Evolutionary conservation across 345 rosid species (phyloP).

Genomic region (Eucalyptus curtisii): DNA sequence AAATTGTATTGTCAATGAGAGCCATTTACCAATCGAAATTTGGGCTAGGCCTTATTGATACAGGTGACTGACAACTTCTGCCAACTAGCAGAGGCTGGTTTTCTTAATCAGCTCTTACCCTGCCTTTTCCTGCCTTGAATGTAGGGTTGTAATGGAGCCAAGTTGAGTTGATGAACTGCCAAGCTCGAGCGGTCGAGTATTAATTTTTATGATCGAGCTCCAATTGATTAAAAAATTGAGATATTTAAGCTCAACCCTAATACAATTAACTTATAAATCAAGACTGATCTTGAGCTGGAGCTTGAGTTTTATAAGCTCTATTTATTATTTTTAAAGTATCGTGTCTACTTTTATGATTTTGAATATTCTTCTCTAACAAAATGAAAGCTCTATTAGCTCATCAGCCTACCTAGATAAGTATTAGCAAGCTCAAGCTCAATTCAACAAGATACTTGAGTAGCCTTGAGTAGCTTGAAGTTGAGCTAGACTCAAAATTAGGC

Average conservation of each 20-base stretch:
- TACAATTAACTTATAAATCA: background rate
- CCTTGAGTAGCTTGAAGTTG: background rate
- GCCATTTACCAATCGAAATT: slow-evolving; percentile 89
- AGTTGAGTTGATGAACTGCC: background rate
- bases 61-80: slow-evolving; percentile 26
- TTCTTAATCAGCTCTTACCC: background rate
- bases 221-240: background rate
- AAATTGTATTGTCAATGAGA: slow-evolving; percentile 87
- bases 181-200: background rate
- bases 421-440: background rate
- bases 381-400: background rate
- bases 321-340: background rate
- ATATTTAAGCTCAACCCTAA: background rate
- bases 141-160: background rate
- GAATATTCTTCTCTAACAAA: background rate
- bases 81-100: background rate
- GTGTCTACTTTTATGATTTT: background rate
- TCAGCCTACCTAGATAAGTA: background rate
- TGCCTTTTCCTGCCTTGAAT: background rate
- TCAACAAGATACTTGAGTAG: background rate
- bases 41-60: slow-evolving; percentile 77
- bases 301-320: background rate
- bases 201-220: background rate
- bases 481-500: background rate
- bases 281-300: background rate